phyloP scores from a whole-genome alignment of 225 moss, liverwort and hornwort species.

The Straminergon stramineum region DNA sequence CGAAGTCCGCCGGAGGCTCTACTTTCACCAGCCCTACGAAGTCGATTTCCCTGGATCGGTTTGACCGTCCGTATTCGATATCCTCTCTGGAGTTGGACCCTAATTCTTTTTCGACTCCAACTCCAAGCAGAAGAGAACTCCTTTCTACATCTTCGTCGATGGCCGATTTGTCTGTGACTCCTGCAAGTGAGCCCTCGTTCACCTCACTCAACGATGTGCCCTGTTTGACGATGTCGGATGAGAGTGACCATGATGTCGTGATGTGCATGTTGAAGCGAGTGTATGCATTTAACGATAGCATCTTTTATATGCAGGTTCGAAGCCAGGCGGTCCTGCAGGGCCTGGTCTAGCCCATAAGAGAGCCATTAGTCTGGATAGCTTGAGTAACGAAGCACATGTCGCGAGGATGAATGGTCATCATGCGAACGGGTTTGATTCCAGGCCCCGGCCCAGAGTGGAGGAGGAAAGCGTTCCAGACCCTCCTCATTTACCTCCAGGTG shows the following conservation, averaged over 20 bases:
- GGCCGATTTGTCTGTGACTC: slow-evolving; percentile 17
- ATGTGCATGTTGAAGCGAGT: background rate
- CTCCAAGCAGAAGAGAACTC: slow-evolving; percentile 7
- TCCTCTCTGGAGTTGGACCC: slow-evolving; percentile 28
- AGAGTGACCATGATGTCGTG: background rate
- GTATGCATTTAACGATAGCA: background rate
- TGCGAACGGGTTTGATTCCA: slow-evolving; percentile 47
- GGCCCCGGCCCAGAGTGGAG: slow-evolving; percentile 38
- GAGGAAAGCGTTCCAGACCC: slow-evolving; percentile 64
- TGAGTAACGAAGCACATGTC: slow-evolving; percentile 14
- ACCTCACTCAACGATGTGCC: background rate
- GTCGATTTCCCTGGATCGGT: slow-evolving; percentile 24
- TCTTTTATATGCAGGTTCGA: slow-evolving; percentile 12
- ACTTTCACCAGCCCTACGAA: slow-evolving; percentile 40
- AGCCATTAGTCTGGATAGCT: slow-evolving; percentile 41
- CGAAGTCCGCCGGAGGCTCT: slow-evolving; percentile 37
- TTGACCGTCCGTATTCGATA: slow-evolving; percentile 23
- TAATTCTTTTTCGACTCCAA: slow-evolving; percentile 11
- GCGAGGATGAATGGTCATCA: slow-evolving; percentile 42
- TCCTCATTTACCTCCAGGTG: slow-evolving; percentile 75
- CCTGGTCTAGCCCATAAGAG: slow-evolving; percentile 22
- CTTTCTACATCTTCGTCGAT: slow-evolving; percentile 24
- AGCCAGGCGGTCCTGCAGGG: background rate
- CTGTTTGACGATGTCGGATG: background rate
- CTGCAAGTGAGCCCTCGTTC: slow-evolving; percentile 18